Evolutionary conservation across 169 alveolate genomes (phyloP), one percentile per base, ranked within the genome.

Genomic region (Plasmodium relictum): DNA sequence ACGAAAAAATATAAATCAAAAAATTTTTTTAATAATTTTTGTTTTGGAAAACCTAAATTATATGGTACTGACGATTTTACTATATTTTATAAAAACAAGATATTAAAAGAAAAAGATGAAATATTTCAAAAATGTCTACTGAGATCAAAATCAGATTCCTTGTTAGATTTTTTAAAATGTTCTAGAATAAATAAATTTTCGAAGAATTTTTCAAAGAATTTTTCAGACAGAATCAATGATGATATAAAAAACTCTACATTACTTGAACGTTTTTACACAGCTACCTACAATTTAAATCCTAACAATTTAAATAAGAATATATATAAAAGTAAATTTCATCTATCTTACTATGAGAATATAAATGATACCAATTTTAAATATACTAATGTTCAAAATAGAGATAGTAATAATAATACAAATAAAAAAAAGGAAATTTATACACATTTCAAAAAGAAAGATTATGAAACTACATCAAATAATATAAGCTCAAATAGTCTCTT

Each of bases 1-100:
- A 83, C 10, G 14, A 69, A 83, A 37, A 83, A 20, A 24, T 26
- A n/a, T n/a, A 22, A 71, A 31, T 37, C 85, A 18, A 83, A 48
- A 56, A 7, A 5, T 31, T 37, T 24, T 62, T 61, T 24, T 1
- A 50, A 20, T 18, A 80, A 68, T 20, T 26, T 61, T 12, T 83
- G 91, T 48, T 83, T 83, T 83, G 91, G 91, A 4, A 83, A 83
- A 56, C 91, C 91, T 10, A 83, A 83, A 68, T 31, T 83, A 20
- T 83, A 52, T 14, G 18, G 85, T 26, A 83, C 91, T 3, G 91
- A 83, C 24, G 91, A 83, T 45, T 83, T 52, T 54, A 73, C 83
- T 0, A 68, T 83, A 2, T 83, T 66, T 14, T 68, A 54, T 45
- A 83, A 83, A 12, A 83, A 69, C 66, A 83, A 83, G 66, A 22